Base-by-base conservation (phyloP, 257 asterid species). In the Solanum pinnatisectum region DNA sequence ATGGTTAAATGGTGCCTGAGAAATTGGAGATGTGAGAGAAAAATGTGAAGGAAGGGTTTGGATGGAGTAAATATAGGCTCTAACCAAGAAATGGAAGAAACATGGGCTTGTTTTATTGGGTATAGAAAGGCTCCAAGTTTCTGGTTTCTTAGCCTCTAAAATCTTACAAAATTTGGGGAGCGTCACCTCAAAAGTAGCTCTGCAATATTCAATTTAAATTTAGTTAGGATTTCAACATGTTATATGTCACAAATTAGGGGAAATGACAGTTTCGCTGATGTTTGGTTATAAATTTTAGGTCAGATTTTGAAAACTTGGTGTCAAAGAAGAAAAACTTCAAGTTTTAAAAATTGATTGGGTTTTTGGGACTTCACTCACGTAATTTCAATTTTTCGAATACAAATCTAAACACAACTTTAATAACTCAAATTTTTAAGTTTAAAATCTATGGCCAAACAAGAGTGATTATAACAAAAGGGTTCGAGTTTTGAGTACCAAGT, bases 11-110 rank as follows among this genome's bases (percentile, higher is more conserved):
- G 27, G 83, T 68, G 23, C 40, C 39, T 14, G 2, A 6, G 27
- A 36, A 73, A 73, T 52, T 85, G 39, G 88, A 67, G 40, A 85
- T 70, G 67, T 70, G 35, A 20, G 67, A 36, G 15, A 42, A 83
- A 27, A 4, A 11, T 4, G 40, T 7, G 20, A 56, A 23, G 25
- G 22, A 35, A 46, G 49, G 70, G 56, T 23, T 72, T 89, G 35
- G 49, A 76, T 67, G n/a, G 65, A 72, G 18, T 85, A 79, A 86
- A 88, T 89, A 32, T 68, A 60, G 84, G 85, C 10, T 90, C 2
- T 76, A 78, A 35, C 90, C 91, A 84, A 87, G 87, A 84, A 84
- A 82, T 20, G 44, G 35, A 85, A 84, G 87, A 91, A 90, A 91
- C 86, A 65, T 81, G 94, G 86, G 91, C 22, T 71, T 44, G 40